Base-by-base conservation (phyloP, 139 green algal species). In the Dunaliella primolecta region DNA sequence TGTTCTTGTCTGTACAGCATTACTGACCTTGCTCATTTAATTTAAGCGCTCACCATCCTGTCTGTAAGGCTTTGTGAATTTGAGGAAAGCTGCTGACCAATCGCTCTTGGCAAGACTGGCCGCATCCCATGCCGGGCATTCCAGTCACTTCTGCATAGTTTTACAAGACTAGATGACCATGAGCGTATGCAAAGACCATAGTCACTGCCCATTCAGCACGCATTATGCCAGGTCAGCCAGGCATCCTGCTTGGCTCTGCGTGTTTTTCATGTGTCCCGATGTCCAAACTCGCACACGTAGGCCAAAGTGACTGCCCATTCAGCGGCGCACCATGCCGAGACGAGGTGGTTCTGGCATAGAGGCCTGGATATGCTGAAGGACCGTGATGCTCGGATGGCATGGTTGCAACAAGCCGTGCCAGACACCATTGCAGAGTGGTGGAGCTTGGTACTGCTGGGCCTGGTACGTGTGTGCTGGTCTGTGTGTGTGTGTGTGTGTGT, bases 391-490 rank as follows among this genome's bases (percentile, higher is more conserved):
- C 29, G 84, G 3, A 36, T 36, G 30, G 77, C 81, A 15, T 90
- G 77, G 85, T 21, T 35, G 35, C 34, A n/a, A 1, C 77, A 31
- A 46, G 79, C 87, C 25, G 75, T 93, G 56, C 90, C 90, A 2
- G 87, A 91, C 87, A 92, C 87, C 25, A 55, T 92, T 24, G 84
- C 85, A 20, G 88, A 92, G 84, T 76, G 85, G 55, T 93, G 90
- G 90, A 78, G 70, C 35, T 70, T 86, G 36, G 7, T 91, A 25
- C 87, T 93, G 76, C 81, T 88, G 70, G 57, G 83, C 24, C 83
- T 93, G 24, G 90, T 93, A 37, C 83, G 70, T n/a, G 70, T 75
- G 36, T 93, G n/a, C n/a, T n/a, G n/a, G n/a, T n/a, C n/a, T n/a
- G n/a, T n/a, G n/a, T n/a, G n/a, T n/a, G n/a, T n/a, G n/a, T n/a